phyloP scores from a whole-genome alignment of 2,329 filamentous ascomycete genomes.

The Fusarium torulosum region DNA sequence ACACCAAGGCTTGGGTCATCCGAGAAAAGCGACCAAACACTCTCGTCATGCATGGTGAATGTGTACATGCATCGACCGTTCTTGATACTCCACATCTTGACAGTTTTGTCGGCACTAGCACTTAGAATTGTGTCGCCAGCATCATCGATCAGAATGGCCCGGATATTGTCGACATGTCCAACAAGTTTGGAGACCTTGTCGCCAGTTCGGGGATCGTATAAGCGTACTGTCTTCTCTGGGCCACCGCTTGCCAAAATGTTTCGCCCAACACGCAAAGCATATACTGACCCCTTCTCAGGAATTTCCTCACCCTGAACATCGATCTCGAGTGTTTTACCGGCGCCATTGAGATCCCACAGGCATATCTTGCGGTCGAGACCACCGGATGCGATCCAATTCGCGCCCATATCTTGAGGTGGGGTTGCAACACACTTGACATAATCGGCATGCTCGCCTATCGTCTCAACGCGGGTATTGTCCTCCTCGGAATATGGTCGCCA shows the following conservation, averaged over 20 bases:
- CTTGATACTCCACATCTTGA: constrained; percentile 98
- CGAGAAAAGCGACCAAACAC: constrained; percentile 95
- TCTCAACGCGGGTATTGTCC: constrained; percentile 66
- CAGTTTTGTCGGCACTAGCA: constrained; percentile 93
- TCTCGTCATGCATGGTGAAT: constrained; percentile 98
- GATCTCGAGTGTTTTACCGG: constrained; percentile 87
- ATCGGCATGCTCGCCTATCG: constrained; percentile 93
- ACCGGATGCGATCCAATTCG: constrained; percentile 92
- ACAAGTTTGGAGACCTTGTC: constrained; percentile 96
- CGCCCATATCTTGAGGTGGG: constrained; percentile 69
- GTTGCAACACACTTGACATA: constrained; percentile 96
- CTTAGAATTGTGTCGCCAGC: constrained; percentile 93
- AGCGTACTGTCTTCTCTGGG: constrained; percentile 89
- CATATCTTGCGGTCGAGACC: constrained; percentile 93
- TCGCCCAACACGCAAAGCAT: constrained; percentile 84
- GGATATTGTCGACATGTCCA: constrained; percentile 94
- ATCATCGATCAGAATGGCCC: constrained; percentile 89
- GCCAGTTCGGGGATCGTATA: constrained; percentile 92
- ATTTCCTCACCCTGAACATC: constrained; percentile 86
- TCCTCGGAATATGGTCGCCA: constrained; percentile 81
- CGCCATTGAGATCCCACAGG: constrained; percentile 92
- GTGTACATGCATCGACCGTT: constrained; percentile 98
- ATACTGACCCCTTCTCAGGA: constrained; percentile 92
- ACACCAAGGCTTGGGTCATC: constrained; percentile 85
- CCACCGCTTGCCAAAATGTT: constrained; percentile 91